phyloP scores from a whole-genome alignment of 2,329 filamentous ascomycete genomes.

The Graphiopsis chlorocephala region DNA sequence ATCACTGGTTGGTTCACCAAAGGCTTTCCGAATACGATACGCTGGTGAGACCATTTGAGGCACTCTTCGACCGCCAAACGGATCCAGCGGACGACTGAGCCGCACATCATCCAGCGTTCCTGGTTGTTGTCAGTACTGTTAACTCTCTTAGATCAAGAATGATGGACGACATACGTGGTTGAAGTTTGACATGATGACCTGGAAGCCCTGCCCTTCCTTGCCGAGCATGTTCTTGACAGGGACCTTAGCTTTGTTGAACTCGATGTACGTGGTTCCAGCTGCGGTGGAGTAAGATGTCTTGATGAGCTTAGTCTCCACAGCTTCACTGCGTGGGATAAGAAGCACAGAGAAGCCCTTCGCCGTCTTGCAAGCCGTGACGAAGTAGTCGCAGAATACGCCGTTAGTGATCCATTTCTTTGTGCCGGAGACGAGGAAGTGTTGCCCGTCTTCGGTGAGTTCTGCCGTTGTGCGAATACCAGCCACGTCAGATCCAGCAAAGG shows the following conservation, averaged over 20 bases:
- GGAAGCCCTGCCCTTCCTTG: constrained; percentile 78
- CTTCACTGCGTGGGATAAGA: constrained; percentile 70
- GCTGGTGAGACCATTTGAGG: constrained; percentile 85
- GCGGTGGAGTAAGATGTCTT: constrained; percentile 78
- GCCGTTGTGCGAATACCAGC: constrained; percentile 77
- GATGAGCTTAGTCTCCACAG: constrained; percentile 72
- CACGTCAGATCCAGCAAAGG: constrained; percentile 81
- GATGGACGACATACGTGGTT: constrained; percentile 63
- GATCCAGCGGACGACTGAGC: constrained; percentile 61
- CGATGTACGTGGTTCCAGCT: constrained; percentile 75
- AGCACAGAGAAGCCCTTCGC: constrained; percentile 76
- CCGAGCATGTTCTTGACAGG: constrained; percentile 75
- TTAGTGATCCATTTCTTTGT: constrained; percentile 87
- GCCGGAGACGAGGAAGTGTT: constrained; percentile 68
- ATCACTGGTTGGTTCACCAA: constrained; percentile 82
- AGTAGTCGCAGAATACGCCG: constrained; percentile 77
- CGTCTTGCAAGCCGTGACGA: constrained; percentile 76
- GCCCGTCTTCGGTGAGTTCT: constrained; percentile 70
- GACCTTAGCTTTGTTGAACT: constrained; percentile 84
- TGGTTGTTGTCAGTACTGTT: constrained; percentile 6
- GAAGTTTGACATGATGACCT: constrained; percentile 62
- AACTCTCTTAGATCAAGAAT: background rate
- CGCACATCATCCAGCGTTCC: constrained; percentile 40
- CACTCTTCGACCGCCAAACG: constrained; percentile 76
- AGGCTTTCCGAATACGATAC: constrained; percentile 77